Conservation (phyloP, 2,329 filamentous ascomycete species). For the Fusarium mexicanum region DNA sequence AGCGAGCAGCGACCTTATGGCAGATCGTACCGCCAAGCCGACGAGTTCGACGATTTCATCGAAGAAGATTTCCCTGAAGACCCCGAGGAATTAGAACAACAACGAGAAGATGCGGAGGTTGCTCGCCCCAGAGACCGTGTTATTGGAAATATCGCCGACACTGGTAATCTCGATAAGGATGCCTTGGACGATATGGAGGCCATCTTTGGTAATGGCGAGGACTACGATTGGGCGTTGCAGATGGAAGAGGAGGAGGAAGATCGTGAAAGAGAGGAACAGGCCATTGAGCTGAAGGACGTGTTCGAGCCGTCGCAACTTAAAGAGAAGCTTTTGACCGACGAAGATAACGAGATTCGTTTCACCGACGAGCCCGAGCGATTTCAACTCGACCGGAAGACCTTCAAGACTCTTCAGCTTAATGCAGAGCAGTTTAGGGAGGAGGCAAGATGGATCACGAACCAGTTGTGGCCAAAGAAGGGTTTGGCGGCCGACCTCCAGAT, state of each 20-base stretch:
- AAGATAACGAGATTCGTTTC: slow-evolving; percentile 89
- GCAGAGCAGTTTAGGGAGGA: slow-evolving; percentile 92
- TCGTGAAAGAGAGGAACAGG: slow-evolving; percentile 80
- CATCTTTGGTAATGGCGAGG: slow-evolving; percentile 94
- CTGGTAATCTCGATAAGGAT: slow-evolving; percentile 87
- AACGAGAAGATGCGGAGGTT: slow-evolving; percentile 88
- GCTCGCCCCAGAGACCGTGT: slow-evolving; percentile 80
- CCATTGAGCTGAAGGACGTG: slow-evolving; percentile 94
- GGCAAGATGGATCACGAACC: slow-evolving; percentile 87
- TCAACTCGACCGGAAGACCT: slow-evolving; percentile 89
- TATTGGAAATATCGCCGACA: slow-evolving; percentile 76
- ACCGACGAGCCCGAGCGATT: slow-evolving; percentile 94
- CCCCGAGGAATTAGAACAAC: slow-evolving; percentile 77
- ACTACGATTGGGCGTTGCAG: slow-evolving; percentile 94
- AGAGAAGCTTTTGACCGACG: slow-evolving; percentile 94
- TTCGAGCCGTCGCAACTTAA: slow-evolving; percentile 96
- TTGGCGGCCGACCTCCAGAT: slow-evolving; percentile 76
- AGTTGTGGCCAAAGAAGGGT: slow-evolving; percentile 89
- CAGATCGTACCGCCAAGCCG: slow-evolving; percentile 68
- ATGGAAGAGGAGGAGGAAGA: slow-evolving; percentile 88
- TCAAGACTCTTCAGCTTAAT: slow-evolving; percentile 81
- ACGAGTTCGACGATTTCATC: slow-evolving; percentile 96
- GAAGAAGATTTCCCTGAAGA: slow-evolving; percentile 94
- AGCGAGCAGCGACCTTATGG: slow-evolving; percentile 63
- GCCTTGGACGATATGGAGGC: slow-evolving; percentile 95